phyloP scores from a whole-genome alignment of 768 basidiomycete genomes.

The Psilocybe tampanensis region DNA sequence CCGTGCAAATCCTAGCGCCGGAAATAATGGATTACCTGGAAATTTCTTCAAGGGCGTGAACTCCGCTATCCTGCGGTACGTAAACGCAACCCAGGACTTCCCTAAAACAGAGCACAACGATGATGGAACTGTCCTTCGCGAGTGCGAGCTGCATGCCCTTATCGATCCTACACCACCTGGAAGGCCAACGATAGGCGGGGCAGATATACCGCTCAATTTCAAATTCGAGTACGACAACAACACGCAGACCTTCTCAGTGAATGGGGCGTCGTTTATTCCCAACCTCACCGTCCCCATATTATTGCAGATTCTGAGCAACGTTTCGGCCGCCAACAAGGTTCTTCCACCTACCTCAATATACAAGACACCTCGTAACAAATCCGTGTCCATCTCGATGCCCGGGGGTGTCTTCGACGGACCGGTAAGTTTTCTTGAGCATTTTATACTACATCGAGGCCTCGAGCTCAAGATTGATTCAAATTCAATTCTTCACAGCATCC shows the following conservation, averaged over 20 bases:
- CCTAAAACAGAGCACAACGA: slow-evolving; percentile 37
- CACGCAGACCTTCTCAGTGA: slow-evolving; percentile 32
- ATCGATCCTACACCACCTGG: slow-evolving; percentile 32
- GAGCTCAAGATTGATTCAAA: no score
- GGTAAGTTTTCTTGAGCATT: slow-evolving; percentile 19
- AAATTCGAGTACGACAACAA: slow-evolving; percentile 32
- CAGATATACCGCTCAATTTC: slow-evolving; percentile 42
- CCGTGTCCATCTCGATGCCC: slow-evolving; percentile 35
- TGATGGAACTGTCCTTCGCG: slow-evolving; percentile 29
- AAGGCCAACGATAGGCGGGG: slow-evolving; percentile 35
- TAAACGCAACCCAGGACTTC: slow-evolving; percentile 41
- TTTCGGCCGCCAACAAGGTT: slow-evolving; percentile 47
- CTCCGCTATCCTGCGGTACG: slow-evolving; percentile 53
- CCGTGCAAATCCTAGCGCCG: slow-evolving; percentile 8
- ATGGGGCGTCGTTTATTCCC: slow-evolving; percentile 38
- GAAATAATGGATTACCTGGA: neutral
- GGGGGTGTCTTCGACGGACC: slow-evolving; percentile 38
- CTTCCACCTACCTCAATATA: slow-evolving; percentile 53
- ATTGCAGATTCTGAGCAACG: slow-evolving; percentile 61
- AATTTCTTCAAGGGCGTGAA: slow-evolving; percentile 32
- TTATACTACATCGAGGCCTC: no score
- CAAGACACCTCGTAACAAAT: slow-evolving; percentile 43
- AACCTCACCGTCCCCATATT: slow-evolving; percentile 52
- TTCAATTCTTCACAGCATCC: slow-evolving; percentile 39
- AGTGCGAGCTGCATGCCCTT: slow-evolving; percentile 38